These are phyloP conservation scores for Alopecurus myosuroides DNA, from an alignment of 176 grass and related monocot species.

Conservation along the genomic window DNA sequence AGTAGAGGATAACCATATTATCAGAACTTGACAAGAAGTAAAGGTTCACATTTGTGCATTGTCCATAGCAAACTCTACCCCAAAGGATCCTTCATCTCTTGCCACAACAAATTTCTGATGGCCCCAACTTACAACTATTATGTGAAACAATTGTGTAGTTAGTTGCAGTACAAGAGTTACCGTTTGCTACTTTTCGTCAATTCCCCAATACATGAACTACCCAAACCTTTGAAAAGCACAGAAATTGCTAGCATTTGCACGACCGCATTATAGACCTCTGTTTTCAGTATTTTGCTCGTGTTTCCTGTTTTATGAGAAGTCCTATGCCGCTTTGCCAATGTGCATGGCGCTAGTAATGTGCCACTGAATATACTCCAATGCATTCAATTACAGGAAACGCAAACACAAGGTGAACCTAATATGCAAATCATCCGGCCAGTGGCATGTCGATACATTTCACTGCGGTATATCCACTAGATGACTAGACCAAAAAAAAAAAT, in stretches of 20 bases:
- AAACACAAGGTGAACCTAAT: neutral
- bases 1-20: conserved; percentile 12
- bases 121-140: neutral
- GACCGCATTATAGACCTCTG: neutral
- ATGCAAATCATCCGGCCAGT: neutral
- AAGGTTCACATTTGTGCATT: neutral
- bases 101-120: neutral
- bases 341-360: neutral
- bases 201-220: neutral
- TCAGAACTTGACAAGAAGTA: conserved; percentile 24
- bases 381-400: neutral
- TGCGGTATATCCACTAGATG: neutral
- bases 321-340: neutral
- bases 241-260: neutral
- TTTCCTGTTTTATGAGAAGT: neutral
- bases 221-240: neutral
- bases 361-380: neutral
- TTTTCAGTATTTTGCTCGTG: neutral
- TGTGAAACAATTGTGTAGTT: neutral
- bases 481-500: neutral
- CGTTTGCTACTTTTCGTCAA: neutral
- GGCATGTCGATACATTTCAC: neutral
- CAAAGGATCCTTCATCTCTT: neutral
- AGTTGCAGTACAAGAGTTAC: neutral
- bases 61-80: neutral